Evolutionary conservation across 2,329 filamentous ascomycete species (phyloP), one percentile per base, ranked within the genome.

Genomic region (Fusarium sp.): DNA sequence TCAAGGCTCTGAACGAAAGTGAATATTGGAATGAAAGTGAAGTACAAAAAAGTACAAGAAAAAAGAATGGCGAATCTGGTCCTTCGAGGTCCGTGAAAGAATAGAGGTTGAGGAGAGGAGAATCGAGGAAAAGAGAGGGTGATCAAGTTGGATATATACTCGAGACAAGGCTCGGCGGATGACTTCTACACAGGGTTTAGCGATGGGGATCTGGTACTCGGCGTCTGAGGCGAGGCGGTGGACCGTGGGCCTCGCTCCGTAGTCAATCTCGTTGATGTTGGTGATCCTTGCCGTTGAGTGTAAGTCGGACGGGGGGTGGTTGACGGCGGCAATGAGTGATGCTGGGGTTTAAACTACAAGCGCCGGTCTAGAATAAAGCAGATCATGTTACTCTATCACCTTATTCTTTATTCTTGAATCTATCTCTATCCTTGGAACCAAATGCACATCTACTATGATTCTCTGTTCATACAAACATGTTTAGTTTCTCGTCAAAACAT

Each of bases 41-140:
- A 63, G 75, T 75, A 76, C 75, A 76, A 66, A 68, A 65, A 71
- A 64, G 53, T 70, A 75, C 73, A 74, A 77, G 73, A 78, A 77
- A 78, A 77, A 78, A 72, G 75, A 78, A 78, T 72, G 76, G 68
- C 71, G 66, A 71, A 76, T 78, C 75, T 78, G 76, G 76, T 78
- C 76, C 76, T 65, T 78, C 76, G 69, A 78, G 76, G 76, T 77
- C 76, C 76, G 68, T 75, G 71, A 76, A 71, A 70, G 68, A 74
- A 69, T 60, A 73, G 73, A 72, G 71, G 75, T 62, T 76, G 64
- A 65, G n/a, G 33, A 64, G 33, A 61, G 31, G n/a, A 35, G 7
- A n/a, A 29, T 25, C 25, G 25, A 25, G 25, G 25, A 25, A 36
- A 33, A n/a, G 29, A 41, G 59, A 36, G 56, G 54, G 22, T 29